Conservation (phyloP, 129 eudicot species). For the Gnaphalium uliginosum region DNA sequence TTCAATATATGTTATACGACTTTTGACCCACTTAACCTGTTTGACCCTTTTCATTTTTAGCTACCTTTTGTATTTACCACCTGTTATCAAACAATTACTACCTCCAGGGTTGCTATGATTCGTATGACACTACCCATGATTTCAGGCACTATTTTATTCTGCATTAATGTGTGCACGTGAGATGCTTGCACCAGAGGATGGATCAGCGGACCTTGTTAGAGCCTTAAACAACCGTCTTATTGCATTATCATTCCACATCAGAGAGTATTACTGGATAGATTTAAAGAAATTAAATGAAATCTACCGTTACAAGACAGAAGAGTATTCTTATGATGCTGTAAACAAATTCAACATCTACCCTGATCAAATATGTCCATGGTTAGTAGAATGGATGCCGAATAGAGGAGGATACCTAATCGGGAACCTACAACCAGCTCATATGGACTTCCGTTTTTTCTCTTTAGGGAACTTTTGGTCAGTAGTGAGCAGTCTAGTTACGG, state of each 20-base stretch:
- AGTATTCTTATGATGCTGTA: slow-evolving; percentile 70
- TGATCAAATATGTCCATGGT: slow-evolving; percentile 68
- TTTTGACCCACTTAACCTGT: neutral
- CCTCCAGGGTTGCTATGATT: neutral
- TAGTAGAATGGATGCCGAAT: slow-evolving; percentile 75
- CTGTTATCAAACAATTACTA: neutral
- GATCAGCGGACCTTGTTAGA: slow-evolving; percentile 52
- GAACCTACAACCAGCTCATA: slow-evolving; percentile 79
- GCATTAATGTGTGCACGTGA: slow-evolving; percentile 69
- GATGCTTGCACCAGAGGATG: slow-evolving; percentile 72
- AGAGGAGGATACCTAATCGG: slow-evolving; percentile 83
- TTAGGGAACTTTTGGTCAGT: slow-evolving; percentile 74
- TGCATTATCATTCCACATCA: slow-evolving; percentile 72
- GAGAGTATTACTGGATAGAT: slow-evolving; percentile 85
- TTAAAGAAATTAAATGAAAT: slow-evolving; percentile 71
- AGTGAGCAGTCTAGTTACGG: slow-evolving; percentile 50
- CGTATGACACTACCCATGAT: slow-evolving; percentile 22
- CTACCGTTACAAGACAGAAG: slow-evolving; percentile 79
- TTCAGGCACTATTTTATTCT: slow-evolving; percentile 68
- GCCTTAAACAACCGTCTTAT: slow-evolving; percentile 66
- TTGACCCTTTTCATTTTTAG: neutral
- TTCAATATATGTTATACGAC: neutral
- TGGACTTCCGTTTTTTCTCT: slow-evolving; percentile 78
- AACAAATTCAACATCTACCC: slow-evolving; percentile 84
- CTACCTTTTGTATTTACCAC: neutral